Conservation (phyloP, 1,284 basidiomycete genomes). For the Melanopsichium pennsylvanicum region DNA sequence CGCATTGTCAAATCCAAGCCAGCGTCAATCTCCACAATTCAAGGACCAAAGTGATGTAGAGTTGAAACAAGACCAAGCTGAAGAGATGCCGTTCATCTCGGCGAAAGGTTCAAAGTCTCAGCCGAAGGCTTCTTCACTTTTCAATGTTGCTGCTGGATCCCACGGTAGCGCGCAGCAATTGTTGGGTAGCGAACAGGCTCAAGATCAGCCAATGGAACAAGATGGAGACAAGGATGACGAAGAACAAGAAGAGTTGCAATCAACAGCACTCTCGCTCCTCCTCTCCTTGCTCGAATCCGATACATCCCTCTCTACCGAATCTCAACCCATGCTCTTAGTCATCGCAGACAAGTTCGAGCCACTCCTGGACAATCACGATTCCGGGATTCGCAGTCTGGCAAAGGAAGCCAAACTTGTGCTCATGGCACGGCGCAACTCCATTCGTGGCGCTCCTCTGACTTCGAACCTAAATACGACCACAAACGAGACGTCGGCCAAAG, state of each 20-base stretch:
- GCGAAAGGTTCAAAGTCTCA: slow-evolving; percentile 3
- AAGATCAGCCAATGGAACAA: not conserved
- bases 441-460: slow-evolving; percentile 3
- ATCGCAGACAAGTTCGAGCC: slow-evolving; percentile 47
- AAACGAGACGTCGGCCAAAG: slow-evolving; percentile 43
- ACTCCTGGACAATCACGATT: slow-evolving; percentile 34
- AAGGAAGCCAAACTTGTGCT: slow-evolving; percentile 83
- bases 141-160: slow-evolving; percentile 12
- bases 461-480: slow-evolving; percentile 3
- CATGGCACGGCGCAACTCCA: slow-evolving; percentile 72
- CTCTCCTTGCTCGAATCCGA: slow-evolving; percentile 59
- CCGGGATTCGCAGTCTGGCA: slow-evolving; percentile 71
- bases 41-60: not conserved
- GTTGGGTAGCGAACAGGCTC: not conserved
- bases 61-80: not conserved
- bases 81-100: slow-evolving; percentile 34
- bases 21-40: slow-evolving; percentile 2
- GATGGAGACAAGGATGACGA: slow-evolving; percentile 9
- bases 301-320: slow-evolving; percentile 27
- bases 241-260: slow-evolving; percentile 50
- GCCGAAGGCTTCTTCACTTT: slow-evolving; percentile 13
- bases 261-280: slow-evolving; percentile 54
- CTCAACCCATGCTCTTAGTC: slow-evolving; percentile 53
- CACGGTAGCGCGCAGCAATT: not conserved
- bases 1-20: slow-evolving; percentile 30